Conservation (phyloP, 352 stramenopile genomes). For the Pythium brassicae region DNA sequence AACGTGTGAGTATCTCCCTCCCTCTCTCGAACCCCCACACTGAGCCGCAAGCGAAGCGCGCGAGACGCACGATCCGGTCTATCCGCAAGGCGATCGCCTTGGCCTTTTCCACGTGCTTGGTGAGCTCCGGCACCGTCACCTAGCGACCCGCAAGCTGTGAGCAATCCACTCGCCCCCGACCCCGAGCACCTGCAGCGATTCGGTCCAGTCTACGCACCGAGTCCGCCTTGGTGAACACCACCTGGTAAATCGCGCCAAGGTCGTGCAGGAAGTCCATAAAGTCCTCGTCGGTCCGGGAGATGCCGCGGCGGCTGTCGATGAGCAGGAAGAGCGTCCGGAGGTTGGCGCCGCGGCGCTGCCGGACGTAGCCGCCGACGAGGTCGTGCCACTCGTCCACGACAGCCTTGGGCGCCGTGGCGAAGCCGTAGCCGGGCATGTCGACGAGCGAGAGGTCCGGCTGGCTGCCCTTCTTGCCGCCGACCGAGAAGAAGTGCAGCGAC, state of each 20-base stretch:
- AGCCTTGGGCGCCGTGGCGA: conserved; percentile 69
- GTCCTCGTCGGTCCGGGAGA: conserved; percentile 73
- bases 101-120: conserved; percentile 47
- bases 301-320: conserved; percentile 73
- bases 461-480: conserved; percentile 69
- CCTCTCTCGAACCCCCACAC: too few species aligned
- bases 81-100: conserved; percentile 37
- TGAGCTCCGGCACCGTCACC: conserved; percentile 37
- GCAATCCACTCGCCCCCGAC: not conserved
- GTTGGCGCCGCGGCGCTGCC: conserved; percentile 58
- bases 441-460: conserved; percentile 66
- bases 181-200: not conserved
- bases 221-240: conserved; percentile 91
- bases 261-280: conserved; percentile 88
- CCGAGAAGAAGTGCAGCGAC: conserved; percentile 75
- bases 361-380: conserved; percentile 78
- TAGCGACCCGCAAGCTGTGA: conserved; percentile 1
- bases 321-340: conserved; percentile 75
- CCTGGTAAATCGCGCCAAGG: conserved; percentile 79
- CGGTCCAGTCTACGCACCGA: conserved; percentile 13
- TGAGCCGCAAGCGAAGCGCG: too few species aligned
- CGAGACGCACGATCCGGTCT: conserved; percentile 40
- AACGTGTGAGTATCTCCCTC: not conserved
- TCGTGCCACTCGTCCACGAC: conserved; percentile 73
- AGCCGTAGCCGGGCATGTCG: conserved; percentile 87